Conservation (phyloP, 2,329 filamentous ascomycete genomes). For the Cladosporium phlei region DNA sequence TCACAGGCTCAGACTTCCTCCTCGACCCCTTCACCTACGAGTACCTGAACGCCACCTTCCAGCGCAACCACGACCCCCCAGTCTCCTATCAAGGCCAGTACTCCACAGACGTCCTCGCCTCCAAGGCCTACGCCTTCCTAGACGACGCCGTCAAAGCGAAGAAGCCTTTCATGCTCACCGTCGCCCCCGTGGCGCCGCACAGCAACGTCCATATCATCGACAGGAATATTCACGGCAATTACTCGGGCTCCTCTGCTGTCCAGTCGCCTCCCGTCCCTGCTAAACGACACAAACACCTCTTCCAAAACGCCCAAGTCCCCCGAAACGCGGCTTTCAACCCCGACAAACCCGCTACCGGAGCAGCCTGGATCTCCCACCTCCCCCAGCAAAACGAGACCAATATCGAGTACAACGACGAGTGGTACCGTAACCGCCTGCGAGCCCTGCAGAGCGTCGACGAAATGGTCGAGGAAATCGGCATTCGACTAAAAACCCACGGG, state of each 20-base stretch:
- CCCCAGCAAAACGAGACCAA: constrained; percentile 43
- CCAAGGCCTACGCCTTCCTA: constrained; percentile 57
- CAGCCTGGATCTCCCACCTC: constrained; percentile 44
- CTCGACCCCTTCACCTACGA: constrained; percentile 50
- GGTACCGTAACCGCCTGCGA: constrained; percentile 47
- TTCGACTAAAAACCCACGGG: constrained; percentile 37
- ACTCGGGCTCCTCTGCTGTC: not conserved
- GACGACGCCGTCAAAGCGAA: constrained; percentile 52
- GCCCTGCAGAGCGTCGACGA: constrained; percentile 53
- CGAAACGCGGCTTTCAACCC: constrained; percentile 64
- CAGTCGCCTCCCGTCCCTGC: constrained; percentile 6
- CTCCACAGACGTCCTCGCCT: constrained; percentile 55
- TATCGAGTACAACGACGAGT: constrained; percentile 50
- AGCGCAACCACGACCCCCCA: constrained; percentile 55
- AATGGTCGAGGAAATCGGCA: constrained; percentile 44
- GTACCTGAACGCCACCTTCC: constrained; percentile 62
- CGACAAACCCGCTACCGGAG: constrained; percentile 34
- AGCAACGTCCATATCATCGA: constrained; percentile 10
- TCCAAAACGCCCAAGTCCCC: constrained; percentile 56
- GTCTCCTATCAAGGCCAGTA: constrained; percentile 53
- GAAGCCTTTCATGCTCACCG: constrained; percentile 63
- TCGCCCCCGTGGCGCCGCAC: constrained; percentile 65
- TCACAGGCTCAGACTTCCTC: constrained; percentile 48
- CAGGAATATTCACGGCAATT: constrained; percentile 9
- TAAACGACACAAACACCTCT: constrained; percentile 53